Evolutionary conservation across 352 stramenopile genomes (phyloP), one percentile per base, ranked within the genome.

Genomic region (Globisporangium cylindrosporum): DNA sequence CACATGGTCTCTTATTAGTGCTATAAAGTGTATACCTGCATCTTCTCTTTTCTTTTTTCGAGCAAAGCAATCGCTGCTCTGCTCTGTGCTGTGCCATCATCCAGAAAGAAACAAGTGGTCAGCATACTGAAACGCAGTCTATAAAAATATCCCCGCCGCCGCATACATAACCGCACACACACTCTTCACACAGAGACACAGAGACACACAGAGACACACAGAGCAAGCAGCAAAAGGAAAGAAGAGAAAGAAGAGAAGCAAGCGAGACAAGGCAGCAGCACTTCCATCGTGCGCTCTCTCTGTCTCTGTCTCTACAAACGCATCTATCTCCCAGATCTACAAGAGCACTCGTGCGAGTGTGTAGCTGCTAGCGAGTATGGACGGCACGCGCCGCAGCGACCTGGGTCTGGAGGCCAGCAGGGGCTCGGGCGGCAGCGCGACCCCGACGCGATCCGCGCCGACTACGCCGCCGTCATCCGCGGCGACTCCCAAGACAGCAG

Each of bases 351-450:
- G 41, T 22, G 43, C 10, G 24, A 43, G 36, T 12, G 41, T n/a
- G 18, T 22, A 54, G 32, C 22, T 36, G 18, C 43, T 22, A 63
- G 10, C 25, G 36, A 63, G 2, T 12, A 70, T 72, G 67, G 67
- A 72, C 32, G 67, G 61, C 53, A 62, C 32, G 66, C 67, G 67
- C 36, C 67, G 67, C 53, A 72, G 67, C 27, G 67, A 72, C 60
- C 51, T 64, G 9, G 58, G 34, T n/a, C 32, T 66, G n/a, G 66
- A 71, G 62, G 48, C 43, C 18, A 70, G 57, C 32, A 49, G 59
- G 29, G 53, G 61, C 24, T 66, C 61, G 20, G 41, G 29, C 38
- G 53, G 67, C 55, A 69, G 53, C 46, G 25, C 36, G 38, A 68
- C 63, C 25, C 54, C 64, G 8, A 69, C 64, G 55, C 64, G 55